phyloP scores from a whole-genome alignment of 257 asterid genomes.

The Jasminum sambac region DNA sequence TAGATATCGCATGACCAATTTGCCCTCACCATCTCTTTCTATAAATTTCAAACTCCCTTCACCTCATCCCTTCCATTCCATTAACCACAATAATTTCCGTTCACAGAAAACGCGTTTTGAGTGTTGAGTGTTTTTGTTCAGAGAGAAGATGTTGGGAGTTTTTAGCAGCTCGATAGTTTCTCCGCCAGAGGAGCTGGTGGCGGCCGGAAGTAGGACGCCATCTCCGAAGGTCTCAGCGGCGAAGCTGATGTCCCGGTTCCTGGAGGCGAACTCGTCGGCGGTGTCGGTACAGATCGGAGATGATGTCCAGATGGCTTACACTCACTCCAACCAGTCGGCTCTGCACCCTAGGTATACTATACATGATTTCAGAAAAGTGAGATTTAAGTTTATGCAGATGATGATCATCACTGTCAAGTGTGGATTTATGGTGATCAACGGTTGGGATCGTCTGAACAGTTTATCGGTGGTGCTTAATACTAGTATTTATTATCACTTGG shows the following conservation, averaged over 20 bases:
- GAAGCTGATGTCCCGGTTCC: constrained; percentile 74
- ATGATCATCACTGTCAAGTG: constrained; percentile 5
- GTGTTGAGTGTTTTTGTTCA: background rate
- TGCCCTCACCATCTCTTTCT: constrained; percentile 34
- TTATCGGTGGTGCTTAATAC: background rate
- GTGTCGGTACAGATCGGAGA: constrained; percentile 79
- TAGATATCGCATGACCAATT: constrained; percentile 24
- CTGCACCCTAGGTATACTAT: constrained; percentile 68
- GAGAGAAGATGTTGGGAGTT: constrained; percentile 69
- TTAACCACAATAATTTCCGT: constrained; percentile 18
- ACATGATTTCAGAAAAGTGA: background rate
- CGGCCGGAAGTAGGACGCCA: constrained; percentile 96
- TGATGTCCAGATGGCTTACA: constrained; percentile 73
- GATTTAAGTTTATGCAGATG: constrained; percentile 5
- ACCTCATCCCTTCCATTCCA: constrained; percentile 29
- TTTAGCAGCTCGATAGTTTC: constrained; percentile 81
- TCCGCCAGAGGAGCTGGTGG: constrained; percentile 97
- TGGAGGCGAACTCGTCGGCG: constrained; percentile 67
- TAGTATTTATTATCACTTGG: background rate
- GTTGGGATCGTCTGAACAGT: constrained; percentile 1
- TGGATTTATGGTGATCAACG: constrained; percentile 17
- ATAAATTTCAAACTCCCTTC: constrained; percentile 41
- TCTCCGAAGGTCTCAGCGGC: constrained; percentile 90
- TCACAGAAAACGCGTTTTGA: background rate
- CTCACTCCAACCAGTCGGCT: constrained; percentile 69